phyloP scores from a whole-genome alignment of 768 basidiomycete genomes.

The Boletellus emodensis region DNA sequence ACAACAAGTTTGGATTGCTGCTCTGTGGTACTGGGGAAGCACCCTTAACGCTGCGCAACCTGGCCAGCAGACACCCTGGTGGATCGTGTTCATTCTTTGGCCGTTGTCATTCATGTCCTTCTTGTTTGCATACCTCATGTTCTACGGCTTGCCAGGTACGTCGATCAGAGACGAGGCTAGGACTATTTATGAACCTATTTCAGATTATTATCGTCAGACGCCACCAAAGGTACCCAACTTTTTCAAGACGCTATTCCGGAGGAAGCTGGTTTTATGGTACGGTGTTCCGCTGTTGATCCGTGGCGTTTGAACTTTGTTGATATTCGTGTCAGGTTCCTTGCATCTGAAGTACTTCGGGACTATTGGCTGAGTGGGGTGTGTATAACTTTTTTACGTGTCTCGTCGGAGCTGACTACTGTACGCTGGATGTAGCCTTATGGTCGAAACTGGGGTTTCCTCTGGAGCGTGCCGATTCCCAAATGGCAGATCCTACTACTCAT shows the following conservation, averaged over 20 bases:
- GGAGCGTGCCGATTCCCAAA: slow-evolving; percentile 77
- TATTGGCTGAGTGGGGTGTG: slow-evolving; percentile 86
- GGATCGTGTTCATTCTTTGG: slow-evolving; percentile 80
- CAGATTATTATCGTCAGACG: slow-evolving; percentile 87
- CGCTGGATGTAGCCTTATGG: slow-evolving; percentile 65
- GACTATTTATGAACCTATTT: background rate
- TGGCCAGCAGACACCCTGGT: slow-evolving; percentile 68
- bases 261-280: slow-evolving; percentile 86
- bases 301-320: background rate
- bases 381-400: slow-evolving; percentile 11
- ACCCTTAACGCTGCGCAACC: slow-evolving; percentile 56
- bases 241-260: slow-evolving; percentile 80
- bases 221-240: slow-evolving; percentile 95
- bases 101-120: slow-evolving; percentile 74
- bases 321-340: slow-evolving; percentile 57
- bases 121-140: slow-evolving; percentile 77
- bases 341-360: slow-evolving; percentile 87
- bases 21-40: slow-evolving; percentile 94
- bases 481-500: slow-evolving; percentile 82
- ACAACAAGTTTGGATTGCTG: slow-evolving; percentile 94
- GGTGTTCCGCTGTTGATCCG: background rate
- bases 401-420: slow-evolving; percentile 8
- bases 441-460: slow-evolving; percentile 93
- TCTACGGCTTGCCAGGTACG: slow-evolving; percentile 81
- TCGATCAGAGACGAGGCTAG: background rate